Conservation (phyloP, 2,329 filamentous ascomycete species). For the Apiospora kogelbergensis region DNA sequence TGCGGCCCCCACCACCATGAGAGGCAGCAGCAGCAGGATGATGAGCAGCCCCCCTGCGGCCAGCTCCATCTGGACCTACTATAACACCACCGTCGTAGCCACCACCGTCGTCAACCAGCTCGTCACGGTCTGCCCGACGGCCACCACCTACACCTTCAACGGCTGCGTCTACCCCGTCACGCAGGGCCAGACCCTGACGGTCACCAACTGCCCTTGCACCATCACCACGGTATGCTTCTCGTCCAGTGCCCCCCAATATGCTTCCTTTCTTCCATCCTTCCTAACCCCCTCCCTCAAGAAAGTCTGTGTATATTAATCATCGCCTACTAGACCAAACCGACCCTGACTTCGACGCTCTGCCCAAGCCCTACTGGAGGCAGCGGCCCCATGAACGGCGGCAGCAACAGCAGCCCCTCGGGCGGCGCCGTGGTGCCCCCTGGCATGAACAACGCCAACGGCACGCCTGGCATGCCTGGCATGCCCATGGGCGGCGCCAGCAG, state of each 20-base stretch:
- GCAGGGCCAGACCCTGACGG: slow-evolving; percentile 53
- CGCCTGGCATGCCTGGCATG: neutral
- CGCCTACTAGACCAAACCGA: slow-evolving; percentile 2
- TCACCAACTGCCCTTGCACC: slow-evolving; percentile 56
- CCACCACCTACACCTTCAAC: slow-evolving; percentile 47
- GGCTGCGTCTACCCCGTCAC: slow-evolving; percentile 54
- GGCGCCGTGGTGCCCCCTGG: neutral
- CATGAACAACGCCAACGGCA: neutral
- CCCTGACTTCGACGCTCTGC: slow-evolving; percentile 11
- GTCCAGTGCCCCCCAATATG: neutral
- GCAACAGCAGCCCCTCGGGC: neutral
- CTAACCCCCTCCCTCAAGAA: too few species aligned
- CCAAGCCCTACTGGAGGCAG: neutral
- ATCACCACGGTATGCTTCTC: slow-evolving; percentile 28
- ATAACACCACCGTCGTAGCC: slow-evolving; percentile 27
- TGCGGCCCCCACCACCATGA: neutral
- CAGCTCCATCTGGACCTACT: slow-evolving; percentile 24
- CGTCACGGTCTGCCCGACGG: slow-evolving; percentile 41
- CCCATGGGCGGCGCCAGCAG: neutral
- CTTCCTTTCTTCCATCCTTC: too few species aligned
- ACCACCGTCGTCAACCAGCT: slow-evolving; percentile 24
- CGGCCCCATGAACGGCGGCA: neutral
- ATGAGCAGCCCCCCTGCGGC: neutral
- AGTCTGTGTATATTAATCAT: too few species aligned
- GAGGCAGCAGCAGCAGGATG: neutral